These are phyloP conservation scores for Rhizopogon vinicolor DNA, from an alignment of 768 basidiomycete species.

Conservation along the genomic window DNA sequence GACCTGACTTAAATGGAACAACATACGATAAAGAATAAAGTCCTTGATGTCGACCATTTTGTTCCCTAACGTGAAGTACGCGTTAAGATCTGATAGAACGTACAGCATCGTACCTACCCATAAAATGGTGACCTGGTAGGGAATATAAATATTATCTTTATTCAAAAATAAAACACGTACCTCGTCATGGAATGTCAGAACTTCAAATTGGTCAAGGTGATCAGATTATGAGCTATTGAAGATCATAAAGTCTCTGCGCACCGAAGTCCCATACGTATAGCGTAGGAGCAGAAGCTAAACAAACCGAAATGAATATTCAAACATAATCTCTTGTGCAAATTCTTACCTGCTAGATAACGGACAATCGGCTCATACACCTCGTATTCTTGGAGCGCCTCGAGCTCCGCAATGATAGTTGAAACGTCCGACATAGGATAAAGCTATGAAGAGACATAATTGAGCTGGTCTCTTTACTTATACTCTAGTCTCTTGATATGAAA, in stretches of 20 bases:
- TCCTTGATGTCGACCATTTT: not conserved
- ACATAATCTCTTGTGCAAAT: too few relatives aligned
- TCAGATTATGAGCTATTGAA: not conserved
- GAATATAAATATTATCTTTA: not conserved
- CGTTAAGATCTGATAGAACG: not conserved
- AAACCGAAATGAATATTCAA: too few relatives aligned
- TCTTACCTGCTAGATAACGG: too few relatives aligned
- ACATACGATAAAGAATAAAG: constrained; percentile 1
- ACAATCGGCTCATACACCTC: too few relatives aligned
- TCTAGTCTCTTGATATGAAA: too few relatives aligned
- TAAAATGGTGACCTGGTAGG: not conserved
- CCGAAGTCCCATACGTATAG: not conserved
- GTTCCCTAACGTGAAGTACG: not conserved
- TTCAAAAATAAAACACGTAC: not conserved
- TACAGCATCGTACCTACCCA: not conserved
- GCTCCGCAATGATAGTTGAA: too few relatives aligned
- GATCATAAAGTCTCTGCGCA: not conserved
- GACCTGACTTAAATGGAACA: not conserved
- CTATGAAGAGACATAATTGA: too few relatives aligned
- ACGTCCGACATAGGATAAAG: too few relatives aligned
- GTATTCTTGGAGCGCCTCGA: too few relatives aligned
- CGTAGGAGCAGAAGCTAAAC: not conserved
- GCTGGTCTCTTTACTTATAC: too few relatives aligned
- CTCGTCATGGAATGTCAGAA: not conserved
- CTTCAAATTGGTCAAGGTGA: not conserved